Conservation (phyloP, 2,329 filamentous ascomycete genomes). For the Penicillium fuscoglaucum region DNA sequence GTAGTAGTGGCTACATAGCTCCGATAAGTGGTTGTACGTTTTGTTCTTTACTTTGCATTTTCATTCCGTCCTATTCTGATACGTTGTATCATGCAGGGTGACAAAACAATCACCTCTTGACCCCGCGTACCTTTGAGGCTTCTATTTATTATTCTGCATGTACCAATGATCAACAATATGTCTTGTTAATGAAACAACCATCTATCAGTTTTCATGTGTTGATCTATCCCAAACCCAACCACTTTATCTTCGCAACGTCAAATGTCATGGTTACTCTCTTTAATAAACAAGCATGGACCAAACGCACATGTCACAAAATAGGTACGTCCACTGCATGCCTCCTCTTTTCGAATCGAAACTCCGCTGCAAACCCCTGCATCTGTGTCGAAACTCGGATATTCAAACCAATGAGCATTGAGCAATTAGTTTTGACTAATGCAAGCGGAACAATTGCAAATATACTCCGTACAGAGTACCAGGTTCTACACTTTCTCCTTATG, state of each 20-base stretch:
- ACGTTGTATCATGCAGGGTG: neutral
- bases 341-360: too few relatives aligned
- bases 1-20: neutral
- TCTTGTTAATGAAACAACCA: neutral
- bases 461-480: neutral
- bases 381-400: neutral
- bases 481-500: neutral
- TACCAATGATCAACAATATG: neutral
- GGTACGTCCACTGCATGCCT: neutral
- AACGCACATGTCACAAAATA: neutral
- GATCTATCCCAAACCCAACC: neutral
- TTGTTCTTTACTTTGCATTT: neutral
- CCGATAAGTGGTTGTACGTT: neutral
- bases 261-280: neutral
- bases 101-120: neutral
- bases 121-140: neutral
- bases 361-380: neutral
- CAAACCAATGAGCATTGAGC: neutral
- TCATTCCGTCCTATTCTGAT: neutral
- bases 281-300: neutral
- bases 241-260: neutral
- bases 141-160: too few relatives aligned
- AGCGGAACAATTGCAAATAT: neutral
- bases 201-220: neutral
- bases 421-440: neutral